Evolutionary conservation across 1,139 yeast species (phyloP).

Genomic region (Blastobotrys malaysiensis): DNA sequence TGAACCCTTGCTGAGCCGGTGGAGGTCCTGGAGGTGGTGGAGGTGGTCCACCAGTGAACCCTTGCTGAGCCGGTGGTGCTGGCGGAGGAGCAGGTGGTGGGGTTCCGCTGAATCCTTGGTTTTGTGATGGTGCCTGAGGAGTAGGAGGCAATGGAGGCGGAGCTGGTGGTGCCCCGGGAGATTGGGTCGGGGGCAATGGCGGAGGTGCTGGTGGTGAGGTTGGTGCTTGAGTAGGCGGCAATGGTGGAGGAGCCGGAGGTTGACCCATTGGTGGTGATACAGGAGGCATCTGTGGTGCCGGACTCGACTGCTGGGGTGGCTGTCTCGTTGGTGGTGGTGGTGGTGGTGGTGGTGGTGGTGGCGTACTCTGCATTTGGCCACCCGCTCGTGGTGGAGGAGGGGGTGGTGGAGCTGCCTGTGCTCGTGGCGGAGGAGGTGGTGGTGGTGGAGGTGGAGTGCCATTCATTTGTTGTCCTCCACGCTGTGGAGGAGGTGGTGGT

Average conservation of each 20-base stretch:
- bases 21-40: slow-evolving; percentile 21
- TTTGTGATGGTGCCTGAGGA: slow-evolving; percentile 7
- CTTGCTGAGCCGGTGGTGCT: slow-evolving; percentile 13
- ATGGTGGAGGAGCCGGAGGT: slow-evolving; percentile 14
- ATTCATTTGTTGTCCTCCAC: slow-evolving; percentile 13
- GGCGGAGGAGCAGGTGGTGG: slow-evolving; percentile 20
- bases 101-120: not conserved
- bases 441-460: slow-evolving; percentile 23
- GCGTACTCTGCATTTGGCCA: slow-evolving; percentile 6
- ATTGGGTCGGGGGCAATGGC: slow-evolving; percentile 35
- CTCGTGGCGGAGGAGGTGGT: slow-evolving; percentile 16
- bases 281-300: slow-evolving; percentile 10
- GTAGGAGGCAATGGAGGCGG: slow-evolving; percentile 25
- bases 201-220: slow-evolving; percentile 18
- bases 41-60: slow-evolving; percentile 19
- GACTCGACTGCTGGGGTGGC: not conserved
- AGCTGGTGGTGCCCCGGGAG: slow-evolving; percentile 34
- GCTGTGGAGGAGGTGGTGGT: slow-evolving; percentile 16
- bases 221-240: slow-evolving; percentile 12
- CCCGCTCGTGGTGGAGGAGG: slow-evolving; percentile 17
- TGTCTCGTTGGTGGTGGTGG: slow-evolving; percentile 2
- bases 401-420: slow-evolving; percentile 24
- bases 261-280: slow-evolving; percentile 2
- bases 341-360: slow-evolving; percentile 3
- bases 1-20: not conserved